Evolutionary conservation across 2,329 filamentous ascomycete genomes (phyloP), one percentile per base, ranked within the genome.

Genomic region (Epichloe hybrida): DNA sequence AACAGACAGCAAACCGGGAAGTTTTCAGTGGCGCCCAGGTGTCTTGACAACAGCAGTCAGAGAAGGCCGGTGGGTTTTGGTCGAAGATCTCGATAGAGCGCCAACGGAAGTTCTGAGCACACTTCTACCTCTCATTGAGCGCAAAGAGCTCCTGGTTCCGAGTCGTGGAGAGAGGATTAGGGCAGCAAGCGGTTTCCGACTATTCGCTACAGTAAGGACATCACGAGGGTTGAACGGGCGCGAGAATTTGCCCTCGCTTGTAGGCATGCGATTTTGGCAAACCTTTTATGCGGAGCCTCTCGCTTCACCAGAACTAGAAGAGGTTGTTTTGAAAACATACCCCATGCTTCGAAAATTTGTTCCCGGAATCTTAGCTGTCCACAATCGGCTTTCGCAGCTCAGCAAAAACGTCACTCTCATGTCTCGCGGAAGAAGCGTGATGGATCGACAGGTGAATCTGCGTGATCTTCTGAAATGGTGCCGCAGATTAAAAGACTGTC

Each of bases 21-120:
- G 87, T 9, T 98, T 98, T 64, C 79, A 80, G 48, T 99, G 93
- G 93, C 81, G 87, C 53, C 81, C 93, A 3, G 93, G 93, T 68
- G 87, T 97, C 20, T 72, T 99, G 58, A 96, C 93, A 0, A 95
- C 88, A 34, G 94, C 94, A 37, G 89, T 97, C 3, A 84, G 79
- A 61, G 91, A 98, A 71, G 94, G 93, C 15, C 79, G 91, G 61
- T 98, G 93, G 94, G 86, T 98, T 6, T 74, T 98, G 56, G 94
- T 99, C 53, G 94, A 99, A 66, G 94, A 99, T 66, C 75, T 99
- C 40, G 90, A 98, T 64, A 83, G 91, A 55, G 93, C 93, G 11
- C 93, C 94, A 4, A 91, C 88, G 57, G 93, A 98, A 66, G 87
- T 98, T 46, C 82, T 98, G 65, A 95, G 91, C 64, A 89, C 90